These are phyloP conservation scores for Pterula multifida DNA, from an alignment of 1,284 basidiomycete genomes.

Conservation along the genomic window DNA sequence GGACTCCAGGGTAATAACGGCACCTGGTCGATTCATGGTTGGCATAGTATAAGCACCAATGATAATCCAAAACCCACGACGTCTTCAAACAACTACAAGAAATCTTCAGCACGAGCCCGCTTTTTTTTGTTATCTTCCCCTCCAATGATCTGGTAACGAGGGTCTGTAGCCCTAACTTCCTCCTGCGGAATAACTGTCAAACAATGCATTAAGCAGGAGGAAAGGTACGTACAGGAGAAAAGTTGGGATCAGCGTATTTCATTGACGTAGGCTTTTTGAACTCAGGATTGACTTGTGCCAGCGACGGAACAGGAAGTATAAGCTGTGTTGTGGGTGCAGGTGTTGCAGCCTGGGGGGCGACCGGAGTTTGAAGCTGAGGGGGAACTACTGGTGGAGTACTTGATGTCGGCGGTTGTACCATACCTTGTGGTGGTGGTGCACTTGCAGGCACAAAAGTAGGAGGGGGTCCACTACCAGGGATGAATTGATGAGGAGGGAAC, in stretches of 20 bases:
- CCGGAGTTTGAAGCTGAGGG: slow-evolving; percentile 9
- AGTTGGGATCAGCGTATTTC: slow-evolving; percentile 68
- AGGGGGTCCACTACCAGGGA: slow-evolving; percentile 13
- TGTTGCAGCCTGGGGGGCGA: slow-evolving; percentile 12
- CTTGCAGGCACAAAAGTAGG: slow-evolving; percentile 21
- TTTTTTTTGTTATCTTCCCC: not conserved
- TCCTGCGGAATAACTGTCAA: not conserved
- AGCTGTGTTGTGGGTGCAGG: slow-evolving; percentile 25
- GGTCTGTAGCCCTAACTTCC: not conserved
- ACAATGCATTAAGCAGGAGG: not conserved
- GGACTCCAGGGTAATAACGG: not conserved
- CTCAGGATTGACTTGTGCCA: slow-evolving; percentile 53
- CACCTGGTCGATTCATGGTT: not conserved
- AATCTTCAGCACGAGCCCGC: not conserved
- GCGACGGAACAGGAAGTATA: slow-evolving; percentile 41
- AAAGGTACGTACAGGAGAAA: slow-evolving; percentile 46
- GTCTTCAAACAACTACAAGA: not conserved
- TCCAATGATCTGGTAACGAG: not conserved
- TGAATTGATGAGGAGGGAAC: slow-evolving; percentile 18
- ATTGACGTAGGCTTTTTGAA: slow-evolving; percentile 72
- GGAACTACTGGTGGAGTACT: slow-evolving; percentile 14
- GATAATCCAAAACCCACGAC: not conserved
- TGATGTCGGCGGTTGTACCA: slow-evolving; percentile 11
- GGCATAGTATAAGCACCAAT: not conserved
- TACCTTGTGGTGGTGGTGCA: slow-evolving; percentile 13